phyloP scores from a whole-genome alignment of 2,329 filamentous ascomycete species.

The Ceratocystis harringtonii region DNA sequence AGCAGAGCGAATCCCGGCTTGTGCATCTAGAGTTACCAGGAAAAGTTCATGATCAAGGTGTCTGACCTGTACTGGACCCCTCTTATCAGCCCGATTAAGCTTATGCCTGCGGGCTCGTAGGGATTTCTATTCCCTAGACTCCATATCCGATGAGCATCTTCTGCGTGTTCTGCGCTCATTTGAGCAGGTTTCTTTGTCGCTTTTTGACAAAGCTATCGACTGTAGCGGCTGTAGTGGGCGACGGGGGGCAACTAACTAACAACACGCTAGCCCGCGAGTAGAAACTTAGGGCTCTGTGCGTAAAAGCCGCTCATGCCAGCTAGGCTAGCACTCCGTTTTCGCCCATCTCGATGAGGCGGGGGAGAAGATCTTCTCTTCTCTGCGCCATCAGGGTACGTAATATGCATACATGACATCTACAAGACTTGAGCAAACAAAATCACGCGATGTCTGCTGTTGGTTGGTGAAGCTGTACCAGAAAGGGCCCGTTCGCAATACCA shows the following conservation, averaged over 20 bases:
- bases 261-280: neutral
- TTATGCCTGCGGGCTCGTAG: neutral
- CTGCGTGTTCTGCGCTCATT: neutral
- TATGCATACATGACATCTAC: neutral
- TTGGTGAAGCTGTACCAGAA: neutral
- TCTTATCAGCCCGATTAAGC: neutral
- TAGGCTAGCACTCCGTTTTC: neutral
- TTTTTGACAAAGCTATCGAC: neutral
- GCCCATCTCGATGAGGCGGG: neutral
- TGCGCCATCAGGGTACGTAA: neutral
- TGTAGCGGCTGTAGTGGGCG: neutral
- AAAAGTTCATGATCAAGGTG: constrained; percentile 1
- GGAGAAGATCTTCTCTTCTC: neutral
- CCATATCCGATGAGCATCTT: neutral
- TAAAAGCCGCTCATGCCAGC: constrained; percentile 8
- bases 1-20: too few relatives aligned
- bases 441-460: neutral
- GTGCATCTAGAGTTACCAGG: too few relatives aligned
- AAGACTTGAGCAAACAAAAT: neutral
- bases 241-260: neutral
- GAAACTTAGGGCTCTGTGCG: constrained; percentile 4
- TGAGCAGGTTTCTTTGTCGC: constrained; percentile 5
- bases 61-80: neutral
- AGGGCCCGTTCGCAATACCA: constrained; percentile 2
- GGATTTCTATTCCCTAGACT: neutral